phyloP scores from a whole-genome alignment of 2,329 filamentous ascomycete species.

The Clarireedia homoeocarpa region DNA sequence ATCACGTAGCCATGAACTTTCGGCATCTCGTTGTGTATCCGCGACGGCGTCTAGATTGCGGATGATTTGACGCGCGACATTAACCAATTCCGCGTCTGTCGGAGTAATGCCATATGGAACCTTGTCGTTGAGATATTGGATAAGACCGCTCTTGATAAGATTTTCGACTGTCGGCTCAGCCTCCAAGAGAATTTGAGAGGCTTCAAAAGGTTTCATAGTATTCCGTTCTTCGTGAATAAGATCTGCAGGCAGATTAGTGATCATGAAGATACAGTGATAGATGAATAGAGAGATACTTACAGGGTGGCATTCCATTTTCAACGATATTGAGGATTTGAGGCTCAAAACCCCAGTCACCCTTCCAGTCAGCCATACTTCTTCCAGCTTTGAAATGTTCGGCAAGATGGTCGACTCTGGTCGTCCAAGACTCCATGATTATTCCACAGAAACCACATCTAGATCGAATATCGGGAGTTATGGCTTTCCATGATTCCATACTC shows the following conservation, averaged over 20 bases:
- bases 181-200: slow-evolving; percentile 33
- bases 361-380: slow-evolving; percentile 61
- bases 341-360: slow-evolving; percentile 63
- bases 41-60: slow-evolving; percentile 44
- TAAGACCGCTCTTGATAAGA: slow-evolving; percentile 49
- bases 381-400: slow-evolving; percentile 62
- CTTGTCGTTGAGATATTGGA: slow-evolving; percentile 41
- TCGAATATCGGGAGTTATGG: slow-evolving; percentile 50
- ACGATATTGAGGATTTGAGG: slow-evolving; percentile 52
- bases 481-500: slow-evolving; percentile 60
- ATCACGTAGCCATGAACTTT: slow-evolving; percentile 50
- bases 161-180: slow-evolving; percentile 53
- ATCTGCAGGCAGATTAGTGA: slow-evolving; percentile 35
- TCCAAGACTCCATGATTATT: slow-evolving; percentile 54
- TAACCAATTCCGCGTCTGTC: slow-evolving; percentile 45
- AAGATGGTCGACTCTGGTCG: slow-evolving; percentile 51
- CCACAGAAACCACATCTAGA: slow-evolving; percentile 61
- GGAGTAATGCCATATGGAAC: slow-evolving; percentile 36
- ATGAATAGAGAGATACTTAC: slow-evolving; percentile 37
- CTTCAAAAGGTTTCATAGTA: slow-evolving; percentile 45
- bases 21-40: slow-evolving; percentile 28
- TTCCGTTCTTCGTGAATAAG: slow-evolving; percentile 57
- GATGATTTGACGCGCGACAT: slow-evolving; percentile 53
- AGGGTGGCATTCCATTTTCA: slow-evolving; percentile 59
- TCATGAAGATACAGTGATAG: slow-evolving; percentile 23